phyloP scores from a whole-genome alignment of 306 rosid species.

The Lathyrus tuberosus region DNA sequence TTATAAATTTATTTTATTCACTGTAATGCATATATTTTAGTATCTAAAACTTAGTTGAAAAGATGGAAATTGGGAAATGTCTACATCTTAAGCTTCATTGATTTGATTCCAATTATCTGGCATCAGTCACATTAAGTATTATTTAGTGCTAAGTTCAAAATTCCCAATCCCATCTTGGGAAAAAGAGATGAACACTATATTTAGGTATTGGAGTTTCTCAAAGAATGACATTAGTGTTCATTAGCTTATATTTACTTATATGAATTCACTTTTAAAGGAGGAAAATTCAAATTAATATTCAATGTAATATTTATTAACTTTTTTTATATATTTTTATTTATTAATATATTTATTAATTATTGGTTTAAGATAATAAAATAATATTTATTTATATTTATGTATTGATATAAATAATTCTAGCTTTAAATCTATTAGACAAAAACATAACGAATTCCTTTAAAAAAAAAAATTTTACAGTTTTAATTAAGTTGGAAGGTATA shows the following conservation, averaged over 20 bases:
- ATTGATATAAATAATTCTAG: too few species aligned
- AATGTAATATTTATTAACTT: too few species aligned
- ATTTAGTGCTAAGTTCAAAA: conserved; percentile 21
- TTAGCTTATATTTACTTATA: background rate
- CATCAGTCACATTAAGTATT: conserved; percentile 31
- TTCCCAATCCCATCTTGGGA: conserved; percentile 29
- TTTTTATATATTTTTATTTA: too few species aligned
- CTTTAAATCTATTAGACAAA: too few species aligned
- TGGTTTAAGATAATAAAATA: too few species aligned
- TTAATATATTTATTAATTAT: too few species aligned
- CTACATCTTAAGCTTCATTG: conserved; percentile 20
- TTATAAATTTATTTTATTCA: background rate
- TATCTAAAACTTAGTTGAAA: background rate
- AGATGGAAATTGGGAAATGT: conserved; percentile 6
- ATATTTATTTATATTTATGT: too few species aligned
- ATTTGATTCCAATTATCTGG: conserved; percentile 46
- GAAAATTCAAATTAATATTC: background rate
- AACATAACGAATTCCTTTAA: too few species aligned
- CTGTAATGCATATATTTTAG: background rate
- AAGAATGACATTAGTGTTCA: conserved; percentile 5
- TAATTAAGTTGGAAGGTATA: too few species aligned
- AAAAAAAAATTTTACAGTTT: too few species aligned
- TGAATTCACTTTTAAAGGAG: background rate
- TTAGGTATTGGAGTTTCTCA: conserved; percentile 22
- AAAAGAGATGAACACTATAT: conserved; percentile 14